Evolutionary conservation across 208 protist genomes (phyloP).

Genomic region (Acanthamoeba royreba): DNA sequence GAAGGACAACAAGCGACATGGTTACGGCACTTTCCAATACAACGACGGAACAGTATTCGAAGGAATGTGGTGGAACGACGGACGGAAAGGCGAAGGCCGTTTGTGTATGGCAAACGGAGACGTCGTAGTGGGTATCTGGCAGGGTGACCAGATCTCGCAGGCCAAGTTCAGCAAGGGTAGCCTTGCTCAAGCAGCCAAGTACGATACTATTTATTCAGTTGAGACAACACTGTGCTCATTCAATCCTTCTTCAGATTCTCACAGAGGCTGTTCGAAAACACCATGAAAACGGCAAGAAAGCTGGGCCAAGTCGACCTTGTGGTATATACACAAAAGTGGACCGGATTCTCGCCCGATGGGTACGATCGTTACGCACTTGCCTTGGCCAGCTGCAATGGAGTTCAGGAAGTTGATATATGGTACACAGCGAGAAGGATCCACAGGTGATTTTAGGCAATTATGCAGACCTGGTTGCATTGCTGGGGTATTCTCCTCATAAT

Average conservation of each 20-base stretch:
- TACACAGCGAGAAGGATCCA: not conserved
- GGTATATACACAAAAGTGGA: not conserved
- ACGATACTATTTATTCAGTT: too few species aligned
- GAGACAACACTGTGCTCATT: too few species aligned
- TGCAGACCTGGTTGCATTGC: not conserved
- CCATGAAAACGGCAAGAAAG: not conserved
- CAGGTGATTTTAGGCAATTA: not conserved
- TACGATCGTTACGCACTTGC: too few species aligned
- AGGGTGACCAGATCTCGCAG: not conserved
- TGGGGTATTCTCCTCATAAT: not conserved
- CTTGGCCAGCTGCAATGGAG: too few species aligned
- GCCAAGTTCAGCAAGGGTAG: not conserved
- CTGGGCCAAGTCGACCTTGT: not conserved
- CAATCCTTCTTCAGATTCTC: too few species aligned
- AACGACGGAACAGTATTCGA: not conserved
- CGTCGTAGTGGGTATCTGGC: not conserved
- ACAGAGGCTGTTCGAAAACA: not conserved
- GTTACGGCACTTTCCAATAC: conserved; percentile 3
- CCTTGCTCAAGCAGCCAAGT: not conserved
- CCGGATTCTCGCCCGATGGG: not conserved
- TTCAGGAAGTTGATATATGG: too few species aligned
- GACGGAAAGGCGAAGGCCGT: not conserved
- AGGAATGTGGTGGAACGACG: not conserved
- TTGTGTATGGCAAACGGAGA: not conserved
- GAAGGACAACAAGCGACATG: conserved; percentile 2